Evolutionary conservation across 192 early-diverging fungal species (phyloP), one percentile per base, ranked within the genome.

Genomic region (Coemansia sp.): DNA sequence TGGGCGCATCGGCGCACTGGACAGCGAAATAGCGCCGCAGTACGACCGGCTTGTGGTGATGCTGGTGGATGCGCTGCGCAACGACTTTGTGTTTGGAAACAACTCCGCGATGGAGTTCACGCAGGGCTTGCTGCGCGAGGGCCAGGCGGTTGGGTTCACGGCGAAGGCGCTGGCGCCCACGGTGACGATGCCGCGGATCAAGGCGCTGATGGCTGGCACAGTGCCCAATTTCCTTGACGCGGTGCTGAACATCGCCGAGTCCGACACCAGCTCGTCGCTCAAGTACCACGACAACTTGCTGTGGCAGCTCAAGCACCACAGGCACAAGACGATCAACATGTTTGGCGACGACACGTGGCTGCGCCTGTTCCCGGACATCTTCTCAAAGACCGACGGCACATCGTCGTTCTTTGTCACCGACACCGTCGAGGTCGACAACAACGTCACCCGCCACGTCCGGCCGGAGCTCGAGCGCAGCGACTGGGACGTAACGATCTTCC

Each of bases 311-410:
- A 79, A 83, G 8, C 69, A 80, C 36, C 59, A 70, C 2, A 74
- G 81, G 29, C 73, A 74, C 10, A 86, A 86, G 59, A 78, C 76
- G 8, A 83, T 92, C 23, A 87, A 87, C 34, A 92, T 95, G 73
- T 93, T 95, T 87, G 96, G 96, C 62, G 96, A 98, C 66, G 95
- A 98, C 62, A 98, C 96, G 15, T 99, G 97, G 97, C 86, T 91
- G 45, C 87, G 87, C 40, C 74, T 99, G 48, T 99, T 92, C 66
- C 95, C 94, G 0, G 85, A 81, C 9, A 42, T 86, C 2, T 90
- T 92, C 59, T 61, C 65, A 9, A 75, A 80, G 55, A 83, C 81
- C 2, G 91, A 91, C 45, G 91, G 91, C 15, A 91, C 70, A 5
- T 75, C 72, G 41, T 81, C 81, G 49, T 83, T 82, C 56, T 73